Percentiles rank a stretch among this genome's conserved stretches.
Conservation (phyloP, 2,329 filamentous ascomycete species). For the Clarireedia hainanense region DNA sequence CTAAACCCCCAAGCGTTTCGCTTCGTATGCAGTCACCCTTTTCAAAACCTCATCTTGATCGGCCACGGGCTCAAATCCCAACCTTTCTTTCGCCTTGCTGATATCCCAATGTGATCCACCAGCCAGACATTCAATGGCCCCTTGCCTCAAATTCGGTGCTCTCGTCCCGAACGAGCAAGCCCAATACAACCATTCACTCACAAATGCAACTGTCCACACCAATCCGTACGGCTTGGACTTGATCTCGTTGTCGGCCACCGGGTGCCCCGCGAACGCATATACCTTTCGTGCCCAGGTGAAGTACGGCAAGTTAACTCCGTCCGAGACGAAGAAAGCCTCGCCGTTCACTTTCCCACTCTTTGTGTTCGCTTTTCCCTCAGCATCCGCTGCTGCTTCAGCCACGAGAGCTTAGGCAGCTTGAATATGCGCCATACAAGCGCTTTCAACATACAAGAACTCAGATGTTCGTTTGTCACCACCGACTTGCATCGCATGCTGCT, state of each 20-base stretch:
- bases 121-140: background rate
- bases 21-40: background rate
- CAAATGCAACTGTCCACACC: background rate
- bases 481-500: conserved; percentile 42
- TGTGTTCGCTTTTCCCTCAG: background rate
- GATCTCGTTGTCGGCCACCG: background rate
- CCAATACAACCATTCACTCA: background rate
- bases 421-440: conserved; percentile 42
- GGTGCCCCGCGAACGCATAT: background rate
- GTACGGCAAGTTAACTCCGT: conserved; percentile 27
- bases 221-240: background rate
- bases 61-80: conserved; percentile 8
- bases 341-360: conserved; percentile 16
- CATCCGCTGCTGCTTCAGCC: background rate
- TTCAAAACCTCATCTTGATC: conserved; percentile 8
- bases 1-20: background rate
- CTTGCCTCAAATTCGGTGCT: background rate
- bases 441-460: conserved; percentile 45
- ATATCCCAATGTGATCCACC: conserved; percentile 6
- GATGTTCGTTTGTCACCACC: conserved; percentile 43
- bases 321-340: conserved; percentile 31
- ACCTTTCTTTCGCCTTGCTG: conserved; percentile 7
- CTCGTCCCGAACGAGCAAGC: background rate
- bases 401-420: conserved; percentile 31
- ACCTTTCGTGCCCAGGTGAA: conserved; percentile 19